Evolutionary conservation across 1,284 basidiomycete species (phyloP).

Genomic region (Veloboletus limbatus): DNA sequence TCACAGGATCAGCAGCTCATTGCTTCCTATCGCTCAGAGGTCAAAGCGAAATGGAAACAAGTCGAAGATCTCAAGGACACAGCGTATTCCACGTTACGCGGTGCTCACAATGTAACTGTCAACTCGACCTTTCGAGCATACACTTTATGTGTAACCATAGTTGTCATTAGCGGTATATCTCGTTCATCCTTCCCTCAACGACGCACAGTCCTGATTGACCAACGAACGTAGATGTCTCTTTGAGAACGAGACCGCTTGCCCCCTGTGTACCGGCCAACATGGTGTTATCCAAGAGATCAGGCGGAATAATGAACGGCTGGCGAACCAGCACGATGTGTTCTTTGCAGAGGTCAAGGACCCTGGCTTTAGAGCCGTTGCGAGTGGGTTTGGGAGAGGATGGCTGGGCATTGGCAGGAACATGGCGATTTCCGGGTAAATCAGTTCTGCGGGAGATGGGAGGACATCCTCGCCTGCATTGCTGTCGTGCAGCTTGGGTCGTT

Average conservation of each 20-base stretch:
- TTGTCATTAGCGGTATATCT: slow-evolving; percentile 82
- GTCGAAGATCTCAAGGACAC: slow-evolving; percentile 79
- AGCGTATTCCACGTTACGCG: slow-evolving; percentile 91
- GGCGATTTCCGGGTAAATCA: slow-evolving; percentile 1
- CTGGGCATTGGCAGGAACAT: slow-evolving; percentile 43
- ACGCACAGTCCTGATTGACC: background rate
- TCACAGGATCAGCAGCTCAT: slow-evolving; percentile 80
- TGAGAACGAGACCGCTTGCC: slow-evolving; percentile 87
- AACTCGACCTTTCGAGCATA: slow-evolving; percentile 87
- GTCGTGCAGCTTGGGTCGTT: too few relatives aligned
- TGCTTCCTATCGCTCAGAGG: slow-evolving; percentile 84
- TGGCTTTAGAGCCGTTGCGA: slow-evolving; percentile 80
- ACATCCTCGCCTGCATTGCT: too few relatives aligned
- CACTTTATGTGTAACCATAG: slow-evolving; percentile 99
- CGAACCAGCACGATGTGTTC: slow-evolving; percentile 89
- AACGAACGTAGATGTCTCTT: slow-evolving; percentile 62
- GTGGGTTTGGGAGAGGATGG: slow-evolving; percentile 76
- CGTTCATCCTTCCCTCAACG: too few relatives aligned
- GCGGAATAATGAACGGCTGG: slow-evolving; percentile 77
- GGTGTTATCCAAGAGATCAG: slow-evolving; percentile 88
- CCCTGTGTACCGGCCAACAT: slow-evolving; percentile 81
- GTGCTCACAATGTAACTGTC: slow-evolving; percentile 84
- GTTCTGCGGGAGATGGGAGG: too few relatives aligned
- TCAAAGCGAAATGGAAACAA: slow-evolving; percentile 76
- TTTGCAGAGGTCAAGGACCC: slow-evolving; percentile 80